phyloP scores from a whole-genome alignment of 768 basidiomycete species.

The Kwoniella dendrophila region DNA sequence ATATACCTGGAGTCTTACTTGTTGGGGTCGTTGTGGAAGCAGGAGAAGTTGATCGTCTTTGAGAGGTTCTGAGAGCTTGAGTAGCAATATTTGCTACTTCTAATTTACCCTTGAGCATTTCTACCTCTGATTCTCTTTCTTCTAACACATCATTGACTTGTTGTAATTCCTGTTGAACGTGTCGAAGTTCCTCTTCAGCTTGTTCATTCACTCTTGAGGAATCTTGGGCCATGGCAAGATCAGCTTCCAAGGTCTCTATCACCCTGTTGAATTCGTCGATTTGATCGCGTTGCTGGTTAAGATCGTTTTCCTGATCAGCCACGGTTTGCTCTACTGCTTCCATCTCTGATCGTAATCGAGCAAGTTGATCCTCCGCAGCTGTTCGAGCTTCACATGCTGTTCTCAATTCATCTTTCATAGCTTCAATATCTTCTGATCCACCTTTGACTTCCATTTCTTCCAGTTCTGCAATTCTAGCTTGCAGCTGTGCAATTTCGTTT shows the following conservation, averaged over 20 bases:
- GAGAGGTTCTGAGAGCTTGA: conserved; percentile 20
- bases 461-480: conserved; percentile 2
- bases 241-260: conserved; percentile 23
- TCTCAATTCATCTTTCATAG: conserved; percentile 17
- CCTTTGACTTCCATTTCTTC: not conserved
- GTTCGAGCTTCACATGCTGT: conserved; percentile 12
- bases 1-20: not conserved
- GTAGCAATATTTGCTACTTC: conserved; percentile 27
- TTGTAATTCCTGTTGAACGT: conserved; percentile 23
- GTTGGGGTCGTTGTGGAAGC: conserved; percentile 1
- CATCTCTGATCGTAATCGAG: conserved; percentile 10
- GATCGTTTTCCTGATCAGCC: conserved; percentile 23
- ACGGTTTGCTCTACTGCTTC: conserved; percentile 6
- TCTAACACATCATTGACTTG: conserved; percentile 18
- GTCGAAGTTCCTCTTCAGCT: conserved; percentile 20
- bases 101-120: conserved; percentile 28
- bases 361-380: conserved; percentile 12
- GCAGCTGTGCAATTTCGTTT: conserved; percentile 18
- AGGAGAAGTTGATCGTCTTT: conserved; percentile 14
- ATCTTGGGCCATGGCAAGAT: conserved; percentile 10
- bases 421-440: not conserved
- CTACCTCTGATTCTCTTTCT: conserved; percentile 40
- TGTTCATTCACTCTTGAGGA: not conserved
- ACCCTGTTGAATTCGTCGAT: conserved; percentile 26
- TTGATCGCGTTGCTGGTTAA: conserved; percentile 26